Conservation (phyloP, 2,329 filamentous ascomycete species). For the Fusarium agapanthi region DNA sequence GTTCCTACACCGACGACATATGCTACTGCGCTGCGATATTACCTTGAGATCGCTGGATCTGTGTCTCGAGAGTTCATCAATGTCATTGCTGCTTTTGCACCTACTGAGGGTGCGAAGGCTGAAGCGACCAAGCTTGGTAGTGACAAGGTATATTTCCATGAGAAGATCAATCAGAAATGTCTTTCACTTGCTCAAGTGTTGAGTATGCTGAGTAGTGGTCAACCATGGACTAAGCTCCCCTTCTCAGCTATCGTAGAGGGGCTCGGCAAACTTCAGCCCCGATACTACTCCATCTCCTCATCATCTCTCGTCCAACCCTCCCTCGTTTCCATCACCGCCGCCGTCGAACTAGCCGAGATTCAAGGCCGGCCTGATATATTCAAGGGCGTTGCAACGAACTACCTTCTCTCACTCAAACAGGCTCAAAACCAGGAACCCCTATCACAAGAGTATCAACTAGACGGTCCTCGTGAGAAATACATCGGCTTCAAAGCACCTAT, state of each 20-base stretch:
- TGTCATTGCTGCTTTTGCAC: not conserved
- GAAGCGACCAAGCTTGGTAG: not conserved
- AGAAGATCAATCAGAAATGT: not conserved
- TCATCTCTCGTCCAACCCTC: conserved; percentile 16
- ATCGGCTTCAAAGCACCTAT: not conserved
- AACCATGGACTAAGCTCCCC: not conserved
- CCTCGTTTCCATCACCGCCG: conserved; percentile 2
- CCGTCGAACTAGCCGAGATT: not conserved
- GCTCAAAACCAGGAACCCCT: not conserved
- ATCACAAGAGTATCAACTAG: not conserved
- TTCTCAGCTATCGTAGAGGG: conserved; percentile 16
- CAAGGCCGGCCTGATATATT: not conserved
- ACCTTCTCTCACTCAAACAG: conserved; percentile 5
- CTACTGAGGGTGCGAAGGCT: not conserved
- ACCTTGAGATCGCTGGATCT: conserved; percentile 7
- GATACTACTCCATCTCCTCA: conserved; percentile 29
- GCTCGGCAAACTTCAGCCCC: conserved; percentile 6
- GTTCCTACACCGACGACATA: conserved; percentile 12
- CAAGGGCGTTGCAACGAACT: conserved; percentile 9
- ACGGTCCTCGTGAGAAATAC: not conserved
- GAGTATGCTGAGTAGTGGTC: not conserved
- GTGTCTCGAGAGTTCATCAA: conserved; percentile 2
- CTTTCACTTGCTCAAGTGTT: not conserved
- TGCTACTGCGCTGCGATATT: not conserved
- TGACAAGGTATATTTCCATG: not conserved